Evolutionary conservation across 805 yeast genomes (phyloP).

Genomic region (Ogataea naganishii): DNA sequence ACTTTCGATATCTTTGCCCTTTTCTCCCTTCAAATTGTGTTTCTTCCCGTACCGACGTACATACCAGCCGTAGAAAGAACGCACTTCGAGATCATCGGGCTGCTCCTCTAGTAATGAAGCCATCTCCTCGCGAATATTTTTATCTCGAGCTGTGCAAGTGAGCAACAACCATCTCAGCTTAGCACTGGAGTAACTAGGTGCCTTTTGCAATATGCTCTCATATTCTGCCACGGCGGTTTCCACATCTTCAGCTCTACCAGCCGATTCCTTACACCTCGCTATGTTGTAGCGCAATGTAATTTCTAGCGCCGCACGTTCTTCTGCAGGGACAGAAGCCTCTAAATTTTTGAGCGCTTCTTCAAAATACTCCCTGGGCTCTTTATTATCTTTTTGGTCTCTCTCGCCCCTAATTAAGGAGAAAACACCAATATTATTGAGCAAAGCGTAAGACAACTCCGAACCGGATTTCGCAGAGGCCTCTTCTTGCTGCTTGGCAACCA

Average conservation of each 20-base stretch:
- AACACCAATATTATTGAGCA: conserved; percentile 80
- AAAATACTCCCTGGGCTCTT: conserved; percentile 50
- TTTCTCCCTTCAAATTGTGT: conserved; percentile 34
- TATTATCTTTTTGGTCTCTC: conserved; percentile 32
- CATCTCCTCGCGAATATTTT: conserved; percentile 44
- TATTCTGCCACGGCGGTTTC: conserved; percentile 34
- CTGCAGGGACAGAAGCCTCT: conserved; percentile 5
- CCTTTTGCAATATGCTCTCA: conserved; percentile 40
- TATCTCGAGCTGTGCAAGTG: conserved; percentile 41
- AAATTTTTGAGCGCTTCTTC: conserved; percentile 30
- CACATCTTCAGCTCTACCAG: conserved; percentile 17
- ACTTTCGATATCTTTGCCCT: conserved; percentile 54
- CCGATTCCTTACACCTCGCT: conserved; percentile 54
- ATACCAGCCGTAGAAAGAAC: conserved; percentile 92
- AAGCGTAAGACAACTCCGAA: conserved; percentile 46
- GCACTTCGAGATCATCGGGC: conserved; percentile 64
- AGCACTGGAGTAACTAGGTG: conserved; percentile 71
- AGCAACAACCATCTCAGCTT: conserved; percentile 62
- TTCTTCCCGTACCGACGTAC: conserved; percentile 51
- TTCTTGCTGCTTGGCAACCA: conserved; percentile 38
- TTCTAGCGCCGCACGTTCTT: conserved; percentile 17
- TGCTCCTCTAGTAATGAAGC: conserved; percentile 42
- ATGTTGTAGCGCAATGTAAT: conserved; percentile 58
- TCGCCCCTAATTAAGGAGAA: conserved; percentile 52
- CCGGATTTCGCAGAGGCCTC: conserved; percentile 23